Percentiles rank a stretch among this genome's conserved stretches.
phyloP scores from a whole-genome alignment of 805 yeast species.

The Maudiozyma turicensis region DNA sequence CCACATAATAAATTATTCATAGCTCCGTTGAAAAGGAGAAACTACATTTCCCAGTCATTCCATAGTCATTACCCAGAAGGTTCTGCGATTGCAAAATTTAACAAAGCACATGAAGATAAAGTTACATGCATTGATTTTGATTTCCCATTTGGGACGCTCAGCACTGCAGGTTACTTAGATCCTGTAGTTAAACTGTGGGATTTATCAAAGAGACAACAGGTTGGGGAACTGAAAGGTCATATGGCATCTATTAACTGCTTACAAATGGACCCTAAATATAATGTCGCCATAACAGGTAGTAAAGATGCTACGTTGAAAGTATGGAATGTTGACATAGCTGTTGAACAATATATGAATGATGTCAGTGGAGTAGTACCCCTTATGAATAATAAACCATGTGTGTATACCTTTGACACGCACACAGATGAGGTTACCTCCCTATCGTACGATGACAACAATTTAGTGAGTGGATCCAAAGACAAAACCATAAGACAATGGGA shows the following conservation, averaged over 20 bases:
- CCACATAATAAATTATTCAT: slow-evolving; percentile 2
- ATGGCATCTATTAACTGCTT: slow-evolving; percentile 49
- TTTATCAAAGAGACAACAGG: slow-evolving; percentile 41
- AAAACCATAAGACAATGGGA: slow-evolving; percentile 73
- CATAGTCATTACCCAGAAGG: slow-evolving; percentile 28
- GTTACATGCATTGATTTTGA: slow-evolving; percentile 58
- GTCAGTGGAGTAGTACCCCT: slow-evolving; percentile 1
- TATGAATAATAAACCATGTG: slow-evolving; percentile 27
- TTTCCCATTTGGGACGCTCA: slow-evolving; percentile 62
- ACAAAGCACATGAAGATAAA: slow-evolving; percentile 42
- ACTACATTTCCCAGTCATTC: slow-evolving; percentile 5
- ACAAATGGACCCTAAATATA: slow-evolving; percentile 41
- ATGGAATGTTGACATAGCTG: slow-evolving; percentile 42
- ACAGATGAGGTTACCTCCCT: slow-evolving; percentile 57
- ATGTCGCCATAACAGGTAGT: slow-evolving; percentile 42
- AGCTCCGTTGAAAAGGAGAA: slow-evolving; percentile 5
- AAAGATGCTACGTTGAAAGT: slow-evolving; percentile 52
- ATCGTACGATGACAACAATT: slow-evolving; percentile 39
- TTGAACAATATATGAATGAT: slow-evolving; percentile 11
- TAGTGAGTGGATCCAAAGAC: slow-evolving; percentile 63
- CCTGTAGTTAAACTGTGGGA: slow-evolving; percentile 82
- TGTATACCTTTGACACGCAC: slow-evolving; percentile 52
- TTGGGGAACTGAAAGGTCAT: slow-evolving; percentile 57
- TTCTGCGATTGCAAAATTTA: slow-evolving; percentile 38
- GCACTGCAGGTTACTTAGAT: slow-evolving; percentile 63